Conservation (phyloP, 108 stramenopile genomes). For the Epithemia pelagica region DNA sequence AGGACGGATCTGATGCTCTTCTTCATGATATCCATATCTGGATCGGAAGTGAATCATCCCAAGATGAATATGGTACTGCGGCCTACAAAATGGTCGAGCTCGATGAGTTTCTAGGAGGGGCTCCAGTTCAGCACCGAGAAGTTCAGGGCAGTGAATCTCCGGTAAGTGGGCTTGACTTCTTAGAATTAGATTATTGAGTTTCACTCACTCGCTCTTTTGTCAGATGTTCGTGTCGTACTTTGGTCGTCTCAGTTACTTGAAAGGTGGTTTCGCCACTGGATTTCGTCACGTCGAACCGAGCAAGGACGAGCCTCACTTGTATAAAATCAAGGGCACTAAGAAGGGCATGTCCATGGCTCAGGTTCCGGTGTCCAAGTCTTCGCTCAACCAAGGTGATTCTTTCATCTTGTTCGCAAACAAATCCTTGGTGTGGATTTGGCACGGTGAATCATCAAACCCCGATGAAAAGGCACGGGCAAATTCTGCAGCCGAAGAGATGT, state of each 20-base stretch:
- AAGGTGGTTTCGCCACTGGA: slow-evolving; percentile 82
- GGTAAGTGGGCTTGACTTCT: slow-evolving; percentile 14
- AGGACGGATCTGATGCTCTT: slow-evolving; percentile 26
- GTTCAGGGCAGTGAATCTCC: slow-evolving; percentile 71
- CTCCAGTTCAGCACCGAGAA: slow-evolving; percentile 87
- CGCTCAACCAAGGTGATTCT: slow-evolving; percentile 79
- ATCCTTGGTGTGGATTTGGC: slow-evolving; percentile 72
- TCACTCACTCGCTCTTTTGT: not conserved
- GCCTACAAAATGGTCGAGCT: slow-evolving; percentile 89
- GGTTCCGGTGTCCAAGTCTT: slow-evolving; percentile 41
- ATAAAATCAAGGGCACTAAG: slow-evolving; percentile 46
- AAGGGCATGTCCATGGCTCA: slow-evolving; percentile 57
- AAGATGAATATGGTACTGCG: slow-evolving; percentile 88
- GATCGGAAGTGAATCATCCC: slow-evolving; percentile 76
- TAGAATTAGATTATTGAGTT: not conserved
- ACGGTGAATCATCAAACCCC: slow-evolving; percentile 27
- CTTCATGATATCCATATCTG: slow-evolving; percentile 71
- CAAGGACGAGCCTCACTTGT: slow-evolving; percentile 50
- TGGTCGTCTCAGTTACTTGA: slow-evolving; percentile 58
- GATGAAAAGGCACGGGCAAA: slow-evolving; percentile 25
- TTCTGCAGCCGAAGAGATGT: slow-evolving; percentile 27
- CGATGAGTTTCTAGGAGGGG: slow-evolving; percentile 79
- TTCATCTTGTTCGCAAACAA: slow-evolving; percentile 80
- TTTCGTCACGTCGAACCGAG: slow-evolving; percentile 72
- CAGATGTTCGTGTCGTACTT: slow-evolving; percentile 48